Evolutionary conservation across 805 yeast species (phyloP), one percentile per base, ranked within the genome.

Genomic region (Wickerhamomyces hampshirensis): DNA sequence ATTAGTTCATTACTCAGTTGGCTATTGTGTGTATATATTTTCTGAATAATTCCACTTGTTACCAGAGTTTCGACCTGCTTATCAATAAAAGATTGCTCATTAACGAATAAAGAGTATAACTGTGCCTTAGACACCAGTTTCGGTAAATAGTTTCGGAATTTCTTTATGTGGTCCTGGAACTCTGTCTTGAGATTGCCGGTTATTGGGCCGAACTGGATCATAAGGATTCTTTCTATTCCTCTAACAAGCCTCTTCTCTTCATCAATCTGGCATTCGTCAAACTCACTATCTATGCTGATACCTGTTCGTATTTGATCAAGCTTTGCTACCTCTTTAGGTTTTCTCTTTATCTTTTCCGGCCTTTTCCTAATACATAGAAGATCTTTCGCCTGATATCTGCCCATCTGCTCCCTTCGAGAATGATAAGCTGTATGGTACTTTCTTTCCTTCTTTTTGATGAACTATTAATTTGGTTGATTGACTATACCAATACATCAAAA

Each of bases 81-180:
- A 45, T 77, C 83, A 3, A 75, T 75, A 50, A 61, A 65, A 0
- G 81, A 73, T 42, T 76, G 74, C 28, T 63, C 58, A 17, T 60
- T 53, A 11, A 63, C 63, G 35, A 65, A 69, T 9, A 75, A 45
- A 1, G 80, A 58, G 45, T 76, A 76, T 4, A 77, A 44, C 40
- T 75, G 81, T 23, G 38, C 33, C 18, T 30, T 36, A 3, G 49
- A 30, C 1, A 48, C 49, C 9, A 45, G 5, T 13, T 28, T 28
- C 0, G 55, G 56, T 2, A 44, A 24, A 5, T 33, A 28, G 1
- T 15, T 4, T 13, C 54, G 37, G 27, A 23, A 48, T 23, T 47
- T 50, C 15, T 28, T 18, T 6, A 52, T 38, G 30, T 48, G 51
- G 7, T 31, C 38, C 14, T 24, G 30, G 27, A 50, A 50, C 6